These are phyloP conservation scores for Yamadazyma atlantica DNA, from an alignment of 1,139 yeast species.

Conservation along the genomic window DNA sequence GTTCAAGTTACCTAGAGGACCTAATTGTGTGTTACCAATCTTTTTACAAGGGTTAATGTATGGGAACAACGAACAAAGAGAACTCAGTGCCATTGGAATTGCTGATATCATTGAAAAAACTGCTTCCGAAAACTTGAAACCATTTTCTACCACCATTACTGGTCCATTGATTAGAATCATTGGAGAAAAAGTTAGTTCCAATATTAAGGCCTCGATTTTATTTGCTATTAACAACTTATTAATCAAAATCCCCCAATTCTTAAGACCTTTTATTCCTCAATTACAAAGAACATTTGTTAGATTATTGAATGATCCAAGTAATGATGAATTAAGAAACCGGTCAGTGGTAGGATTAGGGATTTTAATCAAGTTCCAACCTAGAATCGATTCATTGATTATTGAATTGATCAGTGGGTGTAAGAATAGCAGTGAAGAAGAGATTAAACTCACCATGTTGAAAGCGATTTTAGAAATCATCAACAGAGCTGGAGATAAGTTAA, in stretches of 20 bases:
- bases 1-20: conserved; percentile 80
- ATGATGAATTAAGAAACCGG: conserved; percentile 70
- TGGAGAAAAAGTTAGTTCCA: conserved; percentile 91
- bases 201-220: conserved; percentile 89
- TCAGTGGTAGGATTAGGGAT: conserved; percentile 93
- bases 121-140: conserved; percentile 75
- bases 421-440: conserved; percentile 57
- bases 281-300: conserved; percentile 95
- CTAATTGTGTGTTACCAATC: conserved; percentile 83
- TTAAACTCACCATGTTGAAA: conserved; percentile 79
- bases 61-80: conserved; percentile 84
- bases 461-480: conserved; percentile 83
- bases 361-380: conserved; percentile 83
- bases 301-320: conserved; percentile 74
- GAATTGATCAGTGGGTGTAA: conserved; percentile 81
- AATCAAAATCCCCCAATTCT: conserved; percentile 81
- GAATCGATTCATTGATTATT: conserved; percentile 88
- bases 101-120: conserved; percentile 87
- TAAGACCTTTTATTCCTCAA: conserved; percentile 96
- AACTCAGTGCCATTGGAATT: conserved; percentile 82
- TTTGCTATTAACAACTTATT: conserved; percentile 78
- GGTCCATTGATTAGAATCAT: conserved; percentile 98
- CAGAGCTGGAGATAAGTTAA: conserved; percentile 76
- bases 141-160: conserved; percentile 89
- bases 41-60: conserved; percentile 95